Evolutionary conservation across 257 asterid species (phyloP).

Genomic region (Salvia miltiorrhiza): DNA sequence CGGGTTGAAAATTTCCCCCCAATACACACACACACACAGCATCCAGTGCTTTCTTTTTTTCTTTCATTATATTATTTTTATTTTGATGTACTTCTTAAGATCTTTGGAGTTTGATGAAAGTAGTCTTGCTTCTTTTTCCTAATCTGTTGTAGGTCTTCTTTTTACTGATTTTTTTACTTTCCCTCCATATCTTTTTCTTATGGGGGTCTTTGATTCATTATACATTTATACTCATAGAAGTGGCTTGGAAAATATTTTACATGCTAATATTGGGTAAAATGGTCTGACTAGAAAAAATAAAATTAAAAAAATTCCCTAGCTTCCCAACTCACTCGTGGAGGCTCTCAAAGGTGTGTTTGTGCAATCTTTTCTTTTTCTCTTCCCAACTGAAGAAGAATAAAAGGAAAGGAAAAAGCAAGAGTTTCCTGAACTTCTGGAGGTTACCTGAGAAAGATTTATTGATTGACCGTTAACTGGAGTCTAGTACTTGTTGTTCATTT

Average conservation of each 20-base stretch:
- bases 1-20: neutral
- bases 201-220: too few relatives aligned
- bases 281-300: too few relatives aligned
- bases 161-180: neutral
- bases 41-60: neutral
- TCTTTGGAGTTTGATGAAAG: neutral
- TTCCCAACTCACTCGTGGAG: slow-evolving; percentile 4
- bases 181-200: too few relatives aligned
- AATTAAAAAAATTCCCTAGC: too few relatives aligned
- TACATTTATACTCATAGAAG: too few relatives aligned
- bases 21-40: neutral
- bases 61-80: neutral
- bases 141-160: neutral
- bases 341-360: slow-evolving; percentile 1
- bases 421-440: neutral
- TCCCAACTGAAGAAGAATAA: neutral
- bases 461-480: neutral
- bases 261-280: too few relatives aligned
- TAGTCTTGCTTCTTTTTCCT: neutral
- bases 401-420: neutral
- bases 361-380: neutral
- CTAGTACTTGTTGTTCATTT: neutral
- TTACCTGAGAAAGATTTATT: neutral
- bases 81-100: neutral
- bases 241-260: too few relatives aligned